These are phyloP conservation scores for Nakaseomyces bracarensis DNA, from an alignment of 1,139 yeast species.

Conservation along the genomic window DNA sequence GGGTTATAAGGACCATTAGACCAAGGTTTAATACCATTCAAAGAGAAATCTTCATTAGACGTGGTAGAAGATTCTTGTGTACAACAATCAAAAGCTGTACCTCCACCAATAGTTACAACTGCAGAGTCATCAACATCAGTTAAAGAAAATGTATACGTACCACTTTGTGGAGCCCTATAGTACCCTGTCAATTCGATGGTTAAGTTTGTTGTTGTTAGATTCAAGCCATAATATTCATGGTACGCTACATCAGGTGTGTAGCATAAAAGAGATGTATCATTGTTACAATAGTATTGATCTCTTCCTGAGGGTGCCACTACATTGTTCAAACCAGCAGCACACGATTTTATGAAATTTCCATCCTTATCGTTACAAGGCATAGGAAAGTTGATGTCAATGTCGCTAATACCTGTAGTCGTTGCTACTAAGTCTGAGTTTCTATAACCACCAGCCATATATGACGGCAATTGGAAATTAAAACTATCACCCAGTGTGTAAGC, in stretches of 20 bases:
- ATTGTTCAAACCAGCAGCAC: background rate
- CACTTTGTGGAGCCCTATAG: constrained; percentile 22
- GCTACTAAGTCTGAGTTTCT: background rate
- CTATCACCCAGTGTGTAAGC: background rate
- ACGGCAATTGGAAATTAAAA: background rate
- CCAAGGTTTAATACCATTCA: constrained; percentile 11
- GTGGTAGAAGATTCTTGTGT: constrained; percentile 8
- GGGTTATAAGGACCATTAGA: background rate
- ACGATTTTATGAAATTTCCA: background rate
- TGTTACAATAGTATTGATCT: background rate
- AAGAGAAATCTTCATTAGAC: constrained; percentile 7
- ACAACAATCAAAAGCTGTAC: constrained; percentile 30
- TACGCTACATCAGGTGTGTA: constrained; percentile 12
- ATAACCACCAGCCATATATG: constrained; percentile 3
- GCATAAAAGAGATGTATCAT: background rate
- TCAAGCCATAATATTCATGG: constrained; percentile 3
- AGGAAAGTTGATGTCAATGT: background rate
- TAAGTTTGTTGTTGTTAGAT: constrained; percentile 13
- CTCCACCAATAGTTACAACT: constrained; percentile 24
- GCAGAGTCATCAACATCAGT: constrained; percentile 26
- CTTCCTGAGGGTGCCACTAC: background rate
- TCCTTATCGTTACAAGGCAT: constrained; percentile 28
- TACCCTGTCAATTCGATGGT: constrained; percentile 26
- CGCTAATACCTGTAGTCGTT: background rate
- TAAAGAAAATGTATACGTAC: constrained; percentile 24